phyloP scores from a whole-genome alignment of 768 basidiomycete species.

The Lactarius psammicola region DNA sequence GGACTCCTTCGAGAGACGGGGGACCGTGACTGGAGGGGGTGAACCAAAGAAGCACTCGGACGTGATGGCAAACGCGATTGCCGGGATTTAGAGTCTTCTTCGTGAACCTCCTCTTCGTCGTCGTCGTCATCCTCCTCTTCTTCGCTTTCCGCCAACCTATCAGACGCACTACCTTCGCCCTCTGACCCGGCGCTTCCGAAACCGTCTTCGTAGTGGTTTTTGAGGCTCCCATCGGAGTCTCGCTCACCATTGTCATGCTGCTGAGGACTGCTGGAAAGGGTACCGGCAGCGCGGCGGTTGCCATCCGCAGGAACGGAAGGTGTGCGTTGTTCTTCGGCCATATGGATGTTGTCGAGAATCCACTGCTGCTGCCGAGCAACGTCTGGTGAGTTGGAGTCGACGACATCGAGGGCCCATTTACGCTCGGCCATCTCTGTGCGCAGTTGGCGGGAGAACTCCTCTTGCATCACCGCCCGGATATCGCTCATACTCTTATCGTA shows the following conservation, averaged over 20 bases:
- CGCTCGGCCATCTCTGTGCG: conserved; percentile 25
- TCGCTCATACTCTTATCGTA: conserved; percentile 25
- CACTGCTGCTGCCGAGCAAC: conserved; percentile 28
- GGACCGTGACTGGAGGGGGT: conserved; percentile 10
- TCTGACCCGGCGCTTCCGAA: conserved; percentile 7
- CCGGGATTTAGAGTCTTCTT: not conserved
- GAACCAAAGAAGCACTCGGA: not conserved
- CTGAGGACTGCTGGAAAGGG: conserved; percentile 12
- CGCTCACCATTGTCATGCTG: conserved; percentile 9
- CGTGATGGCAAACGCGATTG: conserved; percentile 22
- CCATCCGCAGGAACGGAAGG: not conserved
- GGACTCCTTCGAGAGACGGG: conserved; percentile 14
- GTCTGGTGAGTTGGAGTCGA: conserved; percentile 25
- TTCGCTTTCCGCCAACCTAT: not conserved
- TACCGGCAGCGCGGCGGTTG: not conserved
- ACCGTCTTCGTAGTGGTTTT: conserved; percentile 2
- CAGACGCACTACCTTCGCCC: conserved; percentile 2
- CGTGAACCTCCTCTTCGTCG: not conserved
- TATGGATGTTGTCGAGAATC: conserved; percentile 28
- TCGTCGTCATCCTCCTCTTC: conserved; percentile 14
- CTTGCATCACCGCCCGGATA: conserved; percentile 24
- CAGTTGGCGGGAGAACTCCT: conserved; percentile 22
- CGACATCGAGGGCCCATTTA: conserved; percentile 24
- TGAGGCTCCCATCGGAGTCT: not conserved
- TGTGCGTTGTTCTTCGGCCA: not conserved